Evolutionary conservation across 352 stramenopile genomes (phyloP).

Genomic region (Phytophthora idaei): DNA sequence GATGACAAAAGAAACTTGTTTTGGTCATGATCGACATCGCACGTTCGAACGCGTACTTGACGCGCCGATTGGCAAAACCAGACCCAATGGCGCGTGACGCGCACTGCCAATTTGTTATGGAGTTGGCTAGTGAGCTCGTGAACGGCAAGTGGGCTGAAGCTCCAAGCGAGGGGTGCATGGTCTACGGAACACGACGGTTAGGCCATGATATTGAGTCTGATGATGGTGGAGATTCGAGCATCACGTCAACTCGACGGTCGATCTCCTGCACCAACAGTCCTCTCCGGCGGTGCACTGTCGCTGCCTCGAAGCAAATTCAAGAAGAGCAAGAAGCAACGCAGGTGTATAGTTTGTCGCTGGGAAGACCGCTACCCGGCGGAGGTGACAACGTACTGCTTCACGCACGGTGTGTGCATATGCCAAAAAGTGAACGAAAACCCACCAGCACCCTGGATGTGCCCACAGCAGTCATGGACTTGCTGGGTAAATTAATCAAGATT

Average conservation of each 20-base stretch:
- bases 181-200: no score
- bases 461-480: not conserved
- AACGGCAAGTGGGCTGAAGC: no score
- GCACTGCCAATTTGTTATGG: no score
- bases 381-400: not conserved
- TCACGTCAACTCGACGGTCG: no score
- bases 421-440: not conserved
- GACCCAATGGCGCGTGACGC: no score
- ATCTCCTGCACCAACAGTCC: no score
- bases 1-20: not conserved
- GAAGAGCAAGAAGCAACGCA: not conserved
- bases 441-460: not conserved
- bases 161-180: no score
- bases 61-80: no score
- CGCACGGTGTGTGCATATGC: not conserved
- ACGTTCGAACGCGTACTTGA: not conserved
- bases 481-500: not conserved
- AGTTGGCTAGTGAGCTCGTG: no score
- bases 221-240: no score
- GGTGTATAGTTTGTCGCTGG: not conserved
- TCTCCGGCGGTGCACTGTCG: not conserved
- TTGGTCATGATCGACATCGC: not conserved
- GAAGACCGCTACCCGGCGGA: not conserved
- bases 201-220: no score
- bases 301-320: not conserved